phyloP scores from a whole-genome alignment of 441 rosid genomes.

The Dalechampia spathulata region DNA sequence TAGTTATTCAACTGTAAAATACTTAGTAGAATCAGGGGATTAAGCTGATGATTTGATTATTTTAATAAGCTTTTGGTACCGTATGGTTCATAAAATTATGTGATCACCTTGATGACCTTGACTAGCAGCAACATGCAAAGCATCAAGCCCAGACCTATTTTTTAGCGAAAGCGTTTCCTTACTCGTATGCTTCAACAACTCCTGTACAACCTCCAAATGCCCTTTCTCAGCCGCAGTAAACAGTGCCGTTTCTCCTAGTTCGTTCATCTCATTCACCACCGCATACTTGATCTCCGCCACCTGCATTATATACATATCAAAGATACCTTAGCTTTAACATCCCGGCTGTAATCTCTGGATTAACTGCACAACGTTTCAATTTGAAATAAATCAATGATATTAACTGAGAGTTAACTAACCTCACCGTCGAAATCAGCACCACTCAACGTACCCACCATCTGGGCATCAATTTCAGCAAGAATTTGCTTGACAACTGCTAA shows the following conservation, averaged over 20 bases:
- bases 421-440: slow-evolving; percentile 75
- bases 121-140: slow-evolving; percentile 77
- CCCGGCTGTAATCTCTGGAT: background rate
- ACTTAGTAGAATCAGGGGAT: background rate
- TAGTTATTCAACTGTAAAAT: slow-evolving; percentile 10
- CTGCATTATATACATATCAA: slow-evolving; percentile 17
- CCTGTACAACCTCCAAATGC: slow-evolving; percentile 67
- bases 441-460: slow-evolving; percentile 48
- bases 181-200: slow-evolving; percentile 50
- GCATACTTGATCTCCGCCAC: slow-evolving; percentile 65
- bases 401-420: slow-evolving; percentile 21
- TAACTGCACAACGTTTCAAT: background rate
- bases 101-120: slow-evolving; percentile 72
- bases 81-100: background rate
- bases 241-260: slow-evolving; percentile 84
- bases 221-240: slow-evolving; percentile 81
- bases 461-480: slow-evolving; percentile 65
- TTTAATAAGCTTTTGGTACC: background rate
- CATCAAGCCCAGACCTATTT: slow-evolving; percentile 59
- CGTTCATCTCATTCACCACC: slow-evolving; percentile 77
- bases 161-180: slow-evolving; percentile 50
- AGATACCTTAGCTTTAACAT: background rate
- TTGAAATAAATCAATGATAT: too few species aligned
- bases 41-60: background rate
- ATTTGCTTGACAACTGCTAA: slow-evolving; percentile 49